Percentiles rank a stretch among this genome's conserved stretches.
phyloP scores from a whole-genome alignment of 352 stramenopile genomes.

The Phytophthora pluvialis region DNA sequence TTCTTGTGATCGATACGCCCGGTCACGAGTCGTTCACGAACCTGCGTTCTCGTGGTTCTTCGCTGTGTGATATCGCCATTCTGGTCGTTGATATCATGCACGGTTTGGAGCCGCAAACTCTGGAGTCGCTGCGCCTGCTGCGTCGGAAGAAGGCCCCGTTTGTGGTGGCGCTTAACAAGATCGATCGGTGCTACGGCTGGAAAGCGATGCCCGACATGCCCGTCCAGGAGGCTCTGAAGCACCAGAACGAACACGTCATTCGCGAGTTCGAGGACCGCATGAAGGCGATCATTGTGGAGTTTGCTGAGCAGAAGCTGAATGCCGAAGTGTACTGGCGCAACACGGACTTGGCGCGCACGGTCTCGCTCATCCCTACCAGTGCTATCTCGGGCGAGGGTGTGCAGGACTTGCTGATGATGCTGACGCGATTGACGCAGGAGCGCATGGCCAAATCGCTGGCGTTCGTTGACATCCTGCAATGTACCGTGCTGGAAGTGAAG shows the following conservation, averaged over 20 bases:
- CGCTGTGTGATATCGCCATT: constrained; percentile 99
- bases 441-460: constrained; percentile 92
- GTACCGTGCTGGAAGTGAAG: constrained; percentile 99
- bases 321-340: constrained; percentile 99
- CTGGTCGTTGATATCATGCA: constrained; percentile 99
- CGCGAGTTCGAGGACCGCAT: constrained; percentile 96
- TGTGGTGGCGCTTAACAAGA: constrained; percentile 99
- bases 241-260: constrained; percentile 94
- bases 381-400: constrained; percentile 99
- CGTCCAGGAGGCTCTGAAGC: constrained; percentile 92
- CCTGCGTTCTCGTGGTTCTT: constrained; percentile 96
- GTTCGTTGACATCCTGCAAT: constrained; percentile 94
- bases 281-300: constrained; percentile 94
- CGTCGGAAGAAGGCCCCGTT: constrained; percentile 96
- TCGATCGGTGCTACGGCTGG: constrained; percentile 99
- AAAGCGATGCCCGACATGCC: constrained; percentile 96
- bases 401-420: constrained; percentile 97
- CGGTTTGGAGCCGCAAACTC: constrained; percentile 98
- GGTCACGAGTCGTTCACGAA: constrained; percentile 99
- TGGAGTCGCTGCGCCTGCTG: constrained; percentile 98
- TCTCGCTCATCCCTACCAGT: constrained; percentile 98
- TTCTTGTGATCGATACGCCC: constrained; percentile 99
- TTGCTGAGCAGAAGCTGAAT: constrained; percentile 98
- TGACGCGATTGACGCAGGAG: constrained; percentile 96
- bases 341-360: constrained; percentile 95